Conservation (phyloP, 331 rosid genomes). For the Cydonia oblonga region DNA sequence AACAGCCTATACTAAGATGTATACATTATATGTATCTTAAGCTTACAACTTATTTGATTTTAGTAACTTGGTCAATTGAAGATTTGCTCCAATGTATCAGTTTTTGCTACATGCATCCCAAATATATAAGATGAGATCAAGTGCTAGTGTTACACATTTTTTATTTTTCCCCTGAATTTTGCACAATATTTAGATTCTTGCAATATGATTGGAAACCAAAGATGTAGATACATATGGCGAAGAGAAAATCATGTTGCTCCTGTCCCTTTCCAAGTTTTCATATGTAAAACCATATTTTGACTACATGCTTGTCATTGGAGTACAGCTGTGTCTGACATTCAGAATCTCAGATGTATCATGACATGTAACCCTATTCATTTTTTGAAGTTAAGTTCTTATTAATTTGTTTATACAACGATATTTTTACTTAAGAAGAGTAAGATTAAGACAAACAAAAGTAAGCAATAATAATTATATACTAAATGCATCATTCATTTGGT, state of each 20-base stretch:
- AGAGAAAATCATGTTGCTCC: not conserved
- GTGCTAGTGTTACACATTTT: not conserved
- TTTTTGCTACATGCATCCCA: not conserved
- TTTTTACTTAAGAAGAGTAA: not conserved
- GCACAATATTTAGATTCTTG: not conserved
- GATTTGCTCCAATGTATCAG: not conserved
- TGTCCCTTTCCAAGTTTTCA: not conserved
- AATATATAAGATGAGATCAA: not conserved
- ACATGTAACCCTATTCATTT: not conserved
- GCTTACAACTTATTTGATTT: not conserved
- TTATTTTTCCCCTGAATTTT: not conserved
- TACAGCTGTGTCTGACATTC: not conserved
- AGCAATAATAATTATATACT: too few species aligned
- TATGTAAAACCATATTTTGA: not conserved
- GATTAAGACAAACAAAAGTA: not conserved
- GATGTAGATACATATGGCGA: not conserved
- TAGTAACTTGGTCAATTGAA: not conserved
- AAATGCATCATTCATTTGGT: too few species aligned
- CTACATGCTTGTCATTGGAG: not conserved
- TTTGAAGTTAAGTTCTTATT: not conserved
- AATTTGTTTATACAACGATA: too few species aligned
- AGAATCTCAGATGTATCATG: not conserved
- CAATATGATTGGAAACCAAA: not conserved
- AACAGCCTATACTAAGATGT: not conserved
- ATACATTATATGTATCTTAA: not conserved